Evolutionary conservation across 495 filamentous ascomycete species (phyloP).

Genomic region (Polyplosphaeria fusca): DNA sequence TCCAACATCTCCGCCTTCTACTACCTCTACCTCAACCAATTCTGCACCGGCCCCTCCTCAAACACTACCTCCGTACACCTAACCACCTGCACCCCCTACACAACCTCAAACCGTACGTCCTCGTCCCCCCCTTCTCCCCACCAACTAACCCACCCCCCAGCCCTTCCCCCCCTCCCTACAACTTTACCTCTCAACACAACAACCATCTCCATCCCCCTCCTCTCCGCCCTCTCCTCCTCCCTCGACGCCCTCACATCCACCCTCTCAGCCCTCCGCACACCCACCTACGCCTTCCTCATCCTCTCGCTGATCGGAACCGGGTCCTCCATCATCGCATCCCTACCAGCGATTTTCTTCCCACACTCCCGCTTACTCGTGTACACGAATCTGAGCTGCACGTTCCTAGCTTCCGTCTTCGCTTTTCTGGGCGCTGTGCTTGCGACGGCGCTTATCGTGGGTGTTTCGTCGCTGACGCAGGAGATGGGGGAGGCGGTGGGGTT

Average conservation of each 20-base stretch:
- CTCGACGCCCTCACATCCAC: not conserved
- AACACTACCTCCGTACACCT: too few relatives aligned
- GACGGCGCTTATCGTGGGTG: conserved; percentile 1
- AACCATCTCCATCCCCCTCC: conserved; percentile 12
- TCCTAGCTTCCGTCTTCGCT: not conserved
- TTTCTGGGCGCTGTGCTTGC: not conserved
- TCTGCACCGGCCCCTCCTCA: conserved; percentile 5
- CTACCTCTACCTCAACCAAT: not conserved
- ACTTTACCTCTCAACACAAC: too few relatives aligned
- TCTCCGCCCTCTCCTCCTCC: not conserved
- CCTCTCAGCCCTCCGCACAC: not conserved
- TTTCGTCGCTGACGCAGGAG: not conserved
- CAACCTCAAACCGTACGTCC: too few relatives aligned
- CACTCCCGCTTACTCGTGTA: conserved; percentile 5
- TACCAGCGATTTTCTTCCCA: conserved; percentile 5
- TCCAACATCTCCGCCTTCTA: conserved; percentile 4
- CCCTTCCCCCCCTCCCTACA: too few relatives aligned
- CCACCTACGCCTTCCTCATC: conserved; percentile 13
- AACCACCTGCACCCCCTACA: too few relatives aligned
- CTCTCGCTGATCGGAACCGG: conserved; percentile 8
- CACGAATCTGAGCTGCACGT: not conserved
- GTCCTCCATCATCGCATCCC: not conserved
- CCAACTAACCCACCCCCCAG: too few relatives aligned
- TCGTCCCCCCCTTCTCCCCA: too few relatives aligned
- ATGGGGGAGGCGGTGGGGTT: conserved; percentile 4